Base-by-base conservation (phyloP, 2,329 filamentous ascomycete species). In the Fusarium coffeatum region DNA sequence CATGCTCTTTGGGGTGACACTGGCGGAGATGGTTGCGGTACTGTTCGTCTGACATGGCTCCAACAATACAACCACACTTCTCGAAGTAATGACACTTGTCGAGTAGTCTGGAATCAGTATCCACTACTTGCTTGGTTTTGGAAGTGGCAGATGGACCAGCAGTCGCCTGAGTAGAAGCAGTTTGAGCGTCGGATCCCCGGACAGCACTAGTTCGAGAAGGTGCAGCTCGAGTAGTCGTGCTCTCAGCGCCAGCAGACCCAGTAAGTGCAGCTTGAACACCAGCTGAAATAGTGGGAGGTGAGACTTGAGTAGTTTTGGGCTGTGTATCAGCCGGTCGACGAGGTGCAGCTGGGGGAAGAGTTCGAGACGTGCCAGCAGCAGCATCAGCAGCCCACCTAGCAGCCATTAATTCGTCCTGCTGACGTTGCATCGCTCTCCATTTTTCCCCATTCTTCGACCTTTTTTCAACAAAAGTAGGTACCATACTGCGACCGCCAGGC, bases 61-160 rank as follows among this genome's bases (percentile, higher is more conserved):
- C 49, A 5, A 67, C 32, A 8, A 49, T 12, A 1, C 43, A 40
- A 12, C 71, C 72, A 1, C 72, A 74, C 5, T 56, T 42, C 1
- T 63, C 50, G 37, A 71, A 74, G 25, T 62, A 63, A 2, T 53
- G 22, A 9, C 72, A 74, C 41, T 55, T 57, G 22, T 20, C 54
- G 6, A 25, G 25, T 16, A 22, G 9, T n/a, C 3, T 3, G 5
- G n/a, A 2, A 3, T 20, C n/a, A 23, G 11, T 11, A 18, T 16
- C 15, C 7, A 18, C 2, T 16, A 20, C 16, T 7, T 34, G 20
- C 3, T 23, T 18, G 23, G 5, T 50, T 3, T 16, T 6, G 11
- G 45, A 6, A 47, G 5, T 7, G 11, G 40, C 3, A 3, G 37
- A 15, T 30, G 25, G 12, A 22, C 22, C 20, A 18, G 4, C 2